Conservation (phyloP, 257 asterid species). For the Solanum sitiens region DNA sequence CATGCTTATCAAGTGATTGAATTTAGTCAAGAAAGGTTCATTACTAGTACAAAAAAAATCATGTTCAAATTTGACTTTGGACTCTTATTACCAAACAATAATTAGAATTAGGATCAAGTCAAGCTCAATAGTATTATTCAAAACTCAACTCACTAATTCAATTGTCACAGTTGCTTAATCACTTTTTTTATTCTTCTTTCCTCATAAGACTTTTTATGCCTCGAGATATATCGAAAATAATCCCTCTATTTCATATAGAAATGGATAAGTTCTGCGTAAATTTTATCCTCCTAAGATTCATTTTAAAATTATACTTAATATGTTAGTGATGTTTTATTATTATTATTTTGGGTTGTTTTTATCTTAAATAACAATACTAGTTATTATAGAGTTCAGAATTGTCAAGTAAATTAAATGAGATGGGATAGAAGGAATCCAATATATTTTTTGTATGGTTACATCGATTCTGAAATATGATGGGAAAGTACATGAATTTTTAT, state of each 20-base stretch:
- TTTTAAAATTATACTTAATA: no score
- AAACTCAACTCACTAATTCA: neutral
- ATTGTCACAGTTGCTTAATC: neutral
- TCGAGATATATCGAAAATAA: neutral
- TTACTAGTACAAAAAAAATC: neutral
- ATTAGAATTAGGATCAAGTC: neutral
- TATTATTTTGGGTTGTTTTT: neutral
- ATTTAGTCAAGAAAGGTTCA: neutral
- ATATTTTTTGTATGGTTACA: constrained; percentile 8
- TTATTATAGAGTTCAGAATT: neutral
- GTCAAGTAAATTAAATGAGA: neutral
- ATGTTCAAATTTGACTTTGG: neutral
- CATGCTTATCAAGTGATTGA: neutral
- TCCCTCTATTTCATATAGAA: rapidly evolving
- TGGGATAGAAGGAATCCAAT: neutral
- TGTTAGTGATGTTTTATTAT: neutral
- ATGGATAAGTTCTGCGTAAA: neutral
- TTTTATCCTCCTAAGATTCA: no score
- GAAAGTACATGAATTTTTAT: neutral
- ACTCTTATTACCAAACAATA: neutral
- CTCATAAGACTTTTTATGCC: neutral
- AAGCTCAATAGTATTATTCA: neutral
- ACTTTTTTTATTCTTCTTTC: neutral
- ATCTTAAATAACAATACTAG: neutral
- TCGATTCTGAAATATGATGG: constrained; percentile 5